Evolutionary conservation across 2,329 filamentous ascomycete species (phyloP), one percentile per base, ranked within the genome.

Genomic region (Cordyceps cateniannulata): DNA sequence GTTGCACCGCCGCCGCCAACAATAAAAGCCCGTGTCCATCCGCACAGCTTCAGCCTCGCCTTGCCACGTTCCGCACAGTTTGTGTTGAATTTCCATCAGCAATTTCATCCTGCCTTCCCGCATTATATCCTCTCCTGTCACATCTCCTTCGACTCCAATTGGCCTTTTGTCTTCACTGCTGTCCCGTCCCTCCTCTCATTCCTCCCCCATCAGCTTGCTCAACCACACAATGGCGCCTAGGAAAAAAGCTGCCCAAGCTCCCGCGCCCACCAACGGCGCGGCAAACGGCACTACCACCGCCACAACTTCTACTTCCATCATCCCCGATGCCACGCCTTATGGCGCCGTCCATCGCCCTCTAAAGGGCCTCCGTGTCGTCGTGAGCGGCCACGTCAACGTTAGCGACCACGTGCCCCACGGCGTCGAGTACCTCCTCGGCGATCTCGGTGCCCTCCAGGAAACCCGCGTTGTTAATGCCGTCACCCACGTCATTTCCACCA

Each of bases 381-480:
- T 88, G 27, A 86, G 83, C 61, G 87, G 87, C 62, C 81, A 80
- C 5, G 86, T 90, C 65, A 73, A 79, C 1, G 75, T 76, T 6
- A 71, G 76, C 27, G 81, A 78, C 3, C 85, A 89, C 63, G 70
- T 71, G 20, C 70, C 45, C 12, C 18, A 50, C 16, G 42, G 49
- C 35, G 18, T 61, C n/a, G 42, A 55, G 32, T 50, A 61, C 25
- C 45, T 61, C 25, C 20, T 61, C 3, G 50, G 52, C 18, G 44
- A 55, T n/a, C 59, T 61, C 25, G 59, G 59, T 20, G 59, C 51
- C 24, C 10, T 10, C n/a, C 51, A 55, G n/a, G 45, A 56, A 12
- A 40, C 35, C n/a, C 32, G 51, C 4, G 75, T 87, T 51, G 79
- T 77, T 3, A 70, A 76, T 42, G 72, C 77, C 25, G 82, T 78